These are phyloP conservation scores for Clonostachys chloroleuca DNA, from an alignment of 2,329 filamentous ascomycete species.

Conservation along the genomic window DNA sequence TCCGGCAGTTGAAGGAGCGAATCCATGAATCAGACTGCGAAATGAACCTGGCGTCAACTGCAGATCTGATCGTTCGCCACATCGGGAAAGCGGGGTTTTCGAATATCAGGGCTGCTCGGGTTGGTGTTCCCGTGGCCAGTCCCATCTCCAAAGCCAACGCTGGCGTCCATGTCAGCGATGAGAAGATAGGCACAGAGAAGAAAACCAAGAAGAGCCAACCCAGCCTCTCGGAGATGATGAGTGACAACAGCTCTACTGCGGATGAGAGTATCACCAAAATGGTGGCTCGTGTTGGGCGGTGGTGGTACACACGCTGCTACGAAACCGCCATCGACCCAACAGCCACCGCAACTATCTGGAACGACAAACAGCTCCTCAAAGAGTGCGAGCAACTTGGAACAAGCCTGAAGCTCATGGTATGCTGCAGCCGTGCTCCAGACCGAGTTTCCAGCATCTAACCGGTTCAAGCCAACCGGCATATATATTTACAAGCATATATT, in stretches of 20 bases:
- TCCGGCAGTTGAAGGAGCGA: slow-evolving; percentile 67
- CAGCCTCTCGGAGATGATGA: slow-evolving; percentile 68
- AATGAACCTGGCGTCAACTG: slow-evolving; percentile 54
- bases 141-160: slow-evolving; percentile 27
- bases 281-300: slow-evolving; percentile 85
- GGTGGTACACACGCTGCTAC: slow-evolving; percentile 96
- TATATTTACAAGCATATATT: not conserved
- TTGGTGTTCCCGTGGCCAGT: slow-evolving; percentile 70
- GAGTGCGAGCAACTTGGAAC: slow-evolving; percentile 87
- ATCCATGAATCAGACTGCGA: slow-evolving; percentile 58
- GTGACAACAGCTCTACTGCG: slow-evolving; percentile 61
- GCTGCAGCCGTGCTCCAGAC: slow-evolving; percentile 79
- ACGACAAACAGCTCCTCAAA: slow-evolving; percentile 65
- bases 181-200: slow-evolving; percentile 2
- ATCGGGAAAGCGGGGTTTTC: slow-evolving; percentile 67
- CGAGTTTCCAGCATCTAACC: slow-evolving; percentile 20
- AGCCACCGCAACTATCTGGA: slow-evolving; percentile 65
- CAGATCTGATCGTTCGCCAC: slow-evolving; percentile 59
- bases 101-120: slow-evolving; percentile 69
- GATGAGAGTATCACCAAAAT: slow-evolving; percentile 89
- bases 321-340: slow-evolving; percentile 57
- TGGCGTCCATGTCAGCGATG: slow-evolving; percentile 7
- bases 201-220: slow-evolving; percentile 35
- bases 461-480: no score
- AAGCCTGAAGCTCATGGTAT: slow-evolving; percentile 86